Base-by-base conservation (phyloP, 768 basidiomycete genomes). In the Tricholoma terreum region DNA sequence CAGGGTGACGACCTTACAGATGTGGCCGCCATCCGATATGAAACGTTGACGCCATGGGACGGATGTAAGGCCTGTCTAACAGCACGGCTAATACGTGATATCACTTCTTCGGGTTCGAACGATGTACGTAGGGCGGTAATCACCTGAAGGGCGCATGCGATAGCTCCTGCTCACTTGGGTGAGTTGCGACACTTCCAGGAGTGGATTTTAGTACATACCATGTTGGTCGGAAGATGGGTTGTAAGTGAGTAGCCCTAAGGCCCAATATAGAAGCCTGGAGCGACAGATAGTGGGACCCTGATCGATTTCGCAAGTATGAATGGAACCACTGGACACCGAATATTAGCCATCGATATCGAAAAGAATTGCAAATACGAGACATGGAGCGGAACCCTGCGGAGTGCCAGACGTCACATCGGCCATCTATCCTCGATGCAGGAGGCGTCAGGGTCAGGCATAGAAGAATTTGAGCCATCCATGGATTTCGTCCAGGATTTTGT, bases 261-360 rank as follows among this genome's bases (percentile, higher is more conserved):
- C 30, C 30, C 27, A 14, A 24, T 27, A 11, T 19, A n/a, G 36
- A 31, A 43, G 40, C 19, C n/a, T 19, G 15, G n/a, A 49, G 27
- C 40, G 52, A n/a, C 52, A 54, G 40, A 54, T 54, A 38, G 38
- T 43, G 38, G 40, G 52, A 43, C 40, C 15, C 42, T 38, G 43
- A 49, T 7, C 7, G 0, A 15, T 12, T n/a, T n/a, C 3, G 27
- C 9, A 17, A 17, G n/a, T n/a, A 9, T 30, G 27, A 3, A 8
- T 4, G 3, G 34, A 9, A 35, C 10, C 34, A 22, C n/a, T 45
- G 19, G 43, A 10, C 19, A 42, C 17, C 6, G 38, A 6, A 19
- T n/a, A n/a, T n/a, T 40, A 40, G 17, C 38, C 40, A 42, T 10
- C 19, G 19, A 42, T 21, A 42, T 42, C 21, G 19, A 42, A 21